Percentiles rank a stretch among this genome's conserved stretches.
Conservation (phyloP, 176 grass and related monocot species). For the Oryza coarctata region DNA sequence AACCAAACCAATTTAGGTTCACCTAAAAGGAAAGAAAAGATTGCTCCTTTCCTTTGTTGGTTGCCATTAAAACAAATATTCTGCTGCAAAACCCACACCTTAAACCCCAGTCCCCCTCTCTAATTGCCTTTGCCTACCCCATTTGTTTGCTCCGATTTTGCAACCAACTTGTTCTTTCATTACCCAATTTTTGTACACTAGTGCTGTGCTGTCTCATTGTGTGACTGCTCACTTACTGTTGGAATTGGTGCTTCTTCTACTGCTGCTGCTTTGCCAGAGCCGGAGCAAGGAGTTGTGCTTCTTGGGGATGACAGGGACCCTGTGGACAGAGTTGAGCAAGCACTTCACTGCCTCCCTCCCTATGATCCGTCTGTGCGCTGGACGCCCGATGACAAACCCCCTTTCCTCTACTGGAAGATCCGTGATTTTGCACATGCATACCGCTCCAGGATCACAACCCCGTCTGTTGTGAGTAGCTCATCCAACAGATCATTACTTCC, state of each 20-base stretch:
- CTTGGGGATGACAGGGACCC: slow-evolving; percentile 66
- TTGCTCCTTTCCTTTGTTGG: no score
- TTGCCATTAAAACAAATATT: background rate
- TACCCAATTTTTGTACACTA: no score
- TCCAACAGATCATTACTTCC: no score
- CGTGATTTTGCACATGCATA: slow-evolving; percentile 91
- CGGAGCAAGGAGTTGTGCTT: slow-evolving; percentile 53
- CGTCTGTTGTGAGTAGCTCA: slow-evolving; percentile 60
- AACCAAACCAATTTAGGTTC: no score
- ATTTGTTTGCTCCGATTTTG: no score
- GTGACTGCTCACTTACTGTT: no score
- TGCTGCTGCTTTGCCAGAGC: slow-evolving; percentile 36
- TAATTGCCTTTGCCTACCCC: background rate
- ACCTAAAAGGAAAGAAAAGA: no score
- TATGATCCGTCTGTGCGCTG: slow-evolving; percentile 47
- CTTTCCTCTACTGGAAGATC: slow-evolving; percentile 94
- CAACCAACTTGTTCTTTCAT: background rate
- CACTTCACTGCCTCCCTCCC: slow-evolving; percentile 37
- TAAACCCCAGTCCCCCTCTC: background rate
- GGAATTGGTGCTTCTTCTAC: no score
- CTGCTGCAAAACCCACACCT: background rate
- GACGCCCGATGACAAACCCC: slow-evolving; percentile 29
- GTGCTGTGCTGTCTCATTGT: no score
- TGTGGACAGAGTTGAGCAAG: slow-evolving; percentile 55
- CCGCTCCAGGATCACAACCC: slow-evolving; percentile 64